A percentile compares a stretch with the other conserved stretches of the same genome.
phyloP scores from a whole-genome alignment of 2,329 filamentous ascomycete species.

The Colletotrichum abscissum region DNA sequence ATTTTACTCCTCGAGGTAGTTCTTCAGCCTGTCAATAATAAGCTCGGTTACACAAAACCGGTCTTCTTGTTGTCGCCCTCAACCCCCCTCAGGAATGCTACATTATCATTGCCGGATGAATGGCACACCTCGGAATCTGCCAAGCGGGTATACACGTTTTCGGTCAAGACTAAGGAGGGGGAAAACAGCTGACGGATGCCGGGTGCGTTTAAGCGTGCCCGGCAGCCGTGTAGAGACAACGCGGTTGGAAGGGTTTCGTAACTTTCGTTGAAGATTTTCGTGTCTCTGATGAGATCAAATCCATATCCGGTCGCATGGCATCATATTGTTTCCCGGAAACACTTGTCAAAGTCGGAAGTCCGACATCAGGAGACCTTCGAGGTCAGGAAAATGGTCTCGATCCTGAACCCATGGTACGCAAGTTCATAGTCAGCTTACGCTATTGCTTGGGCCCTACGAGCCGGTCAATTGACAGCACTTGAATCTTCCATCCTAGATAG shows the following conservation, averaged over 20 bases:
- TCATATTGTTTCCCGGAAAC: neutral
- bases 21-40: neutral
- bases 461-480: neutral
- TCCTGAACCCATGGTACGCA: neutral
- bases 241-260: neutral
- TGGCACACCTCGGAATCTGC: neutral
- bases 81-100: neutral
- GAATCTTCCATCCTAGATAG: neutral
- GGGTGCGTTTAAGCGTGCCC: neutral
- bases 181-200: neutral
- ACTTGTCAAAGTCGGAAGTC: neutral
- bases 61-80: neutral
- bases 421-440: no score
- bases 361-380: neutral
- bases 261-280: neutral
- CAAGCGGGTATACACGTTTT: conserved; percentile 5
- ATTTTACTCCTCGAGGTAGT: neutral
- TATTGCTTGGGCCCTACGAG: neutral
- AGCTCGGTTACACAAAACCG: neutral
- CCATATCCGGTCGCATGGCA: conserved; percentile 24
- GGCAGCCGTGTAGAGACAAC: neutral
- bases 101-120: neutral
- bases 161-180: neutral
- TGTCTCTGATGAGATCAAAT: conserved; percentile 1
- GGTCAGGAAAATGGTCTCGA: neutral